Percentiles rank a stretch among this genome's conserved stretches.
phyloP scores from a whole-genome alignment of 2,329 filamentous ascomycete species.

The Botrytis hyacinthi region DNA sequence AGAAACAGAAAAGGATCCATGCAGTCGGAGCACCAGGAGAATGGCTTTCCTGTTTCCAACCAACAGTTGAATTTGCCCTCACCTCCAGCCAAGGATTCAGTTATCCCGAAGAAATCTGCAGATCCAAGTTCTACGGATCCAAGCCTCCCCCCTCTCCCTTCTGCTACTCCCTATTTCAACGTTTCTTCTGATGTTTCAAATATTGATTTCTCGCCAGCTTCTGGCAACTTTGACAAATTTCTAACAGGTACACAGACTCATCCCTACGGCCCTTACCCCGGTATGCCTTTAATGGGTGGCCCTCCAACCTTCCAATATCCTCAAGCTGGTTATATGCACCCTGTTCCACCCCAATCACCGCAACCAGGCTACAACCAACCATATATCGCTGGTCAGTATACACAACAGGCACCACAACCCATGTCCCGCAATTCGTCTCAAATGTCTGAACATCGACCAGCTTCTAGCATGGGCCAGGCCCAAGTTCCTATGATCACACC shows the following conservation, averaged over 20 bases:
- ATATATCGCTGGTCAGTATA: constrained; percentile 40
- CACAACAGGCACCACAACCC: constrained; percentile 53
- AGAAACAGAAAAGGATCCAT: constrained; percentile 28
- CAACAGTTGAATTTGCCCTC: constrained; percentile 21
- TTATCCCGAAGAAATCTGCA: constrained; percentile 14
- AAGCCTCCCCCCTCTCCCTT: constrained; percentile 32
- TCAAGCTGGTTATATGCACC: constrained; percentile 52
- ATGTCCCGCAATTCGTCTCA: constrained; percentile 87
- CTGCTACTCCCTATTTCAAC: constrained; percentile 34
- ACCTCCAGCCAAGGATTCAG: constrained; percentile 13
- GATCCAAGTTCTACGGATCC: constrained; percentile 16
- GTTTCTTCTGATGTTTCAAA: constrained; percentile 25
- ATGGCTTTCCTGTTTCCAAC: constrained; percentile 26
- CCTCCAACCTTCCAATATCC: constrained; percentile 44
- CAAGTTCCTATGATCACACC: constrained; percentile 38
- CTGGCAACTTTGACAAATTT: constrained; percentile 64
- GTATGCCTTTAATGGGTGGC: constrained; percentile 41
- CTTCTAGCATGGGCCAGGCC: constrained; percentile 42
- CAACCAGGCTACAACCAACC: constrained; percentile 48
- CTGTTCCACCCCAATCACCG: constrained; percentile 45
- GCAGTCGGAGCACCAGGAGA: constrained; percentile 26
- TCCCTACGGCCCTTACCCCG: constrained; percentile 52
- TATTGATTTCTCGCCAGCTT: constrained; percentile 66
- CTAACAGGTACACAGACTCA: constrained; percentile 55
- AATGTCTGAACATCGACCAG: constrained; percentile 61